These are phyloP conservation scores for Casuarina glauca DNA, from an alignment of 306 rosid genomes.

Conservation along the genomic window DNA sequence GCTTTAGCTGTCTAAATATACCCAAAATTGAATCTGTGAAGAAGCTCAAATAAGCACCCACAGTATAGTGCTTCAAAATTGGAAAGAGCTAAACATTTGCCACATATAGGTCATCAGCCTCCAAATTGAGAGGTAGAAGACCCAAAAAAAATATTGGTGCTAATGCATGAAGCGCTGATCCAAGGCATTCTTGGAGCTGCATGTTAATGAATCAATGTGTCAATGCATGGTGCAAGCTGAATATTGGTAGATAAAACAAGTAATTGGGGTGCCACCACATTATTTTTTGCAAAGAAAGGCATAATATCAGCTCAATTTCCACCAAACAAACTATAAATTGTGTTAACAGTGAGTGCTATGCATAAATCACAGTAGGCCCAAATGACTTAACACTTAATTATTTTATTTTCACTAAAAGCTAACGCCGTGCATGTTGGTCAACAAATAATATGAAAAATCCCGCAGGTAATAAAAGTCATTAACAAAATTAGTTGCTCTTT, in stretches of 20 bases:
- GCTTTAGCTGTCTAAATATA: slow-evolving; percentile 44
- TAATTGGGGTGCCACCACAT: background rate
- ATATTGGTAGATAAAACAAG: background rate
- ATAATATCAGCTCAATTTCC: background rate
- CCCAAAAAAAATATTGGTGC: slow-evolving; percentile 80
- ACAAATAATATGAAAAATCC: no score
- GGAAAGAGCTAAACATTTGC: slow-evolving; percentile 88
- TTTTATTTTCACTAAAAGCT: no score
- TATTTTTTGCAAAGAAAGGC: background rate
- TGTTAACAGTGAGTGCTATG: background rate
- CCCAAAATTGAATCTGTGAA: slow-evolving; percentile 60
- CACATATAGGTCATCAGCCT: slow-evolving; percentile 56
- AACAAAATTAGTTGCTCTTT: no score
- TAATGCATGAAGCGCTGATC: slow-evolving; percentile 77
- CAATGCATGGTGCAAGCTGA: background rate
- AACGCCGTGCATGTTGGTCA: no score
- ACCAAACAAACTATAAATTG: background rate
- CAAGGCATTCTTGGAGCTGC: slow-evolving; percentile 89
- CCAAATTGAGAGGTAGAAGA: slow-evolving; percentile 79
- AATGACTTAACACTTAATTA: no score
- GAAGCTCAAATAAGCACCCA: slow-evolving; percentile 68
- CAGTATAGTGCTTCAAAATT: slow-evolving; percentile 74
- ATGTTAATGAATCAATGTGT: slow-evolving; percentile 28
- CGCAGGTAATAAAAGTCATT: no score
- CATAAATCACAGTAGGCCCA: no score